These are phyloP conservation scores for Trichoderma gamsii DNA, from an alignment of 495 filamentous ascomycete species.

Conservation along the genomic window DNA sequence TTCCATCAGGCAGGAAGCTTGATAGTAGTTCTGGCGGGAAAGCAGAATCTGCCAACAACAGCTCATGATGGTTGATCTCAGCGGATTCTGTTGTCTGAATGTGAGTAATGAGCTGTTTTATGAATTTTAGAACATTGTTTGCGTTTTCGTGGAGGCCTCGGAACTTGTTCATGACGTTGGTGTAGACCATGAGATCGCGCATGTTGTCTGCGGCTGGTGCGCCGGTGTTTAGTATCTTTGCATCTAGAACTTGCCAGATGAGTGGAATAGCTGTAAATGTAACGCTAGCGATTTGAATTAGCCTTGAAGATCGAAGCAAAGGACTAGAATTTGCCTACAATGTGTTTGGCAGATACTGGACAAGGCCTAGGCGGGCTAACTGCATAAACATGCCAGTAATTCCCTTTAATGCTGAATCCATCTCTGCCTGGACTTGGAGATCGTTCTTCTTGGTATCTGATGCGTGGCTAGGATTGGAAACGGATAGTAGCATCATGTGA, in stretches of 20 bases:
- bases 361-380: not conserved
- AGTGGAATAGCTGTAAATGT: not conserved
- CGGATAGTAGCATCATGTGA: conserved; percentile 3
- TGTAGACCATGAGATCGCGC: conserved; percentile 10
- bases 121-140: conserved; percentile 1
- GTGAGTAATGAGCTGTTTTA: conserved; percentile 2
- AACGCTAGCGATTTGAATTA: not conserved
- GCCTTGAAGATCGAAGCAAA: not conserved
- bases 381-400: not conserved
- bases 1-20: not conserved
- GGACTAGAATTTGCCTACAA: not conserved
- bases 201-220: not conserved
- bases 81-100: not conserved
- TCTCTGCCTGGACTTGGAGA: conserved; percentile 5
- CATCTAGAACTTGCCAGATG: conserved; percentile 9
- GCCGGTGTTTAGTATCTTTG: conserved; percentile 1
- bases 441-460: not conserved
- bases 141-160: conserved; percentile 4
- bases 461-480: not conserved
- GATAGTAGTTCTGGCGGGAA: not conserved
- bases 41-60: not conserved
- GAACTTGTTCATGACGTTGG: conserved; percentile 11
- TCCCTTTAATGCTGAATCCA: not conserved
- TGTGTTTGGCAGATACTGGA: conserved; percentile 5
- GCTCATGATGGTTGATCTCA: not conserved